Conservation (phyloP, 2,329 filamentous ascomycete species). For the Diplocarpon rosae region DNA sequence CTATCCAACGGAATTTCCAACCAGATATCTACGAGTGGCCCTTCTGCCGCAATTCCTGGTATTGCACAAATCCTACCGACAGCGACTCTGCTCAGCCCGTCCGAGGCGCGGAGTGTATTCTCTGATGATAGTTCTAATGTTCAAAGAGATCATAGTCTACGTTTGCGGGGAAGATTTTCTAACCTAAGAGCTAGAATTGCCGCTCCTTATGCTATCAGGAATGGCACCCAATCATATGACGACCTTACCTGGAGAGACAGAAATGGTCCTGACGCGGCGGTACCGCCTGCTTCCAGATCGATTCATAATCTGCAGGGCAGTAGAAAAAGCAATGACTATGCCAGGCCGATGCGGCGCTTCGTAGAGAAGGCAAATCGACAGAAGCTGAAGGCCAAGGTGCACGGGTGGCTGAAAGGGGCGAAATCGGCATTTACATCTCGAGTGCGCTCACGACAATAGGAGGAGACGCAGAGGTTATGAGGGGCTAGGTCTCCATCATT, state of each 20-base stretch:
- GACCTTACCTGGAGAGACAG: constrained; percentile 21
- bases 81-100: constrained; percentile 12
- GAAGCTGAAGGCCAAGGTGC: constrained; percentile 17
- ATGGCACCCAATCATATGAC: constrained; percentile 22
- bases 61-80: constrained; percentile 6
- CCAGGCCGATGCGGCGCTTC: constrained; percentile 10
- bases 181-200: constrained; percentile 21
- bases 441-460: constrained; percentile 12
- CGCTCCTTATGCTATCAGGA: constrained; percentile 18
- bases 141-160: constrained; percentile 15
- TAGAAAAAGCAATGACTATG: constrained; percentile 7
- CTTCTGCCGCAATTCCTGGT: background rate
- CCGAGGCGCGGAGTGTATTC: constrained; percentile 28
- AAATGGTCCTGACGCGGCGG: constrained; percentile 4
- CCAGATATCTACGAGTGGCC: background rate
- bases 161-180: constrained; percentile 22
- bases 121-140: constrained; percentile 30
- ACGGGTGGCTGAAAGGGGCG: constrained; percentile 22
- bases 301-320: constrained; percentile 15
- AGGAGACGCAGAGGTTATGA: background rate
- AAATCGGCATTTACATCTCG: constrained; percentile 18
- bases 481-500: background rate
- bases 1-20: constrained; percentile 1
- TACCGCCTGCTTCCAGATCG: constrained; percentile 11
- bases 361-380: constrained; percentile 12